A percentile compares a stretch with the other conserved stretches of the same genome.
Evolutionary conservation across 495 filamentous ascomycete species (phyloP).

Genomic region (Neurospora intermedia): DNA sequence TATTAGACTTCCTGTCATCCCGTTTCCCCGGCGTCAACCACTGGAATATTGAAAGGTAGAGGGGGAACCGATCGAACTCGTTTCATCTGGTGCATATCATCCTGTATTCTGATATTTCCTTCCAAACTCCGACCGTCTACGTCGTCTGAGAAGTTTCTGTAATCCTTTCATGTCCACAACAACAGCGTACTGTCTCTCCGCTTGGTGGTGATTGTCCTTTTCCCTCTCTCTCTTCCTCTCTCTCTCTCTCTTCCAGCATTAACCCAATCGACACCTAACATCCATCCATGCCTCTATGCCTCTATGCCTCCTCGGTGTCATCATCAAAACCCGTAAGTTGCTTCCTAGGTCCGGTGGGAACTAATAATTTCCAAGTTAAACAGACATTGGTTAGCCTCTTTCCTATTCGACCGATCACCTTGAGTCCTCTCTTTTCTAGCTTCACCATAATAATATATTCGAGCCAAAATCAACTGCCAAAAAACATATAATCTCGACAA

Average conservation of each 20-base stretch:
- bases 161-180: not conserved
- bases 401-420: no score
- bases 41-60: not conserved
- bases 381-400: no score
- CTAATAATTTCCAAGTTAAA: not conserved
- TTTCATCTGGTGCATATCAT: not conserved
- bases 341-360: constrained; percentile 64
- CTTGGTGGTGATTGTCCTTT: not conserved
- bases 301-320: constrained; percentile 15
- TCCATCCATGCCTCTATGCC: not conserved
- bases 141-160: not conserved
- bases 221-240: not conserved
- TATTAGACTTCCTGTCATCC: not conserved
- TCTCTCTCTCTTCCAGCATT: not conserved
- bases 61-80: not conserved
- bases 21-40: not conserved
- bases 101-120: not conserved
- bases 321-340: constrained; percentile 73
- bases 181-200: not conserved
- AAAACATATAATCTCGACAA: no score
- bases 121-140: not conserved
- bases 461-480: no score
- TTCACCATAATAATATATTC: no score
- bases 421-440: no score
- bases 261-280: not conserved